Evolutionary conservation across 306 rosid genomes (phyloP).

Genomic region (Amphicarpaea edgeworthii): DNA sequence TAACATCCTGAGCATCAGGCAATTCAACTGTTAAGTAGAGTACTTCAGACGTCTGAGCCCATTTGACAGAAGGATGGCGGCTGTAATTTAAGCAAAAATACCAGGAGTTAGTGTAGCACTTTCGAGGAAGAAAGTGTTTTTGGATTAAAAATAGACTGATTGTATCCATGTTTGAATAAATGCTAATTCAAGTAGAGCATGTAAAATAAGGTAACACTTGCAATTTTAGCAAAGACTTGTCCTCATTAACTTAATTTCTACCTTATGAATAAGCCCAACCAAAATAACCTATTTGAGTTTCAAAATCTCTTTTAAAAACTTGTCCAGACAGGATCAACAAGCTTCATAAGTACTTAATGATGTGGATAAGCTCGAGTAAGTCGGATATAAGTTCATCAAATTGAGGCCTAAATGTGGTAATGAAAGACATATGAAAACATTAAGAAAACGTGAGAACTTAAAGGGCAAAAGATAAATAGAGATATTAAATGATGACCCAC

Average conservation of each 20-base stretch:
- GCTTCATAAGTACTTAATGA: not conserved
- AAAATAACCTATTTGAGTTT: not conserved
- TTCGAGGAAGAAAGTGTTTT: not conserved
- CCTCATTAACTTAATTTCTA: not conserved
- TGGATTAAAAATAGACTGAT: not conserved
- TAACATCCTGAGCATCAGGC: slow-evolving; percentile 71
- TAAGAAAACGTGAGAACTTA: not conserved
- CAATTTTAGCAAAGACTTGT: not conserved
- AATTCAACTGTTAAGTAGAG: slow-evolving; percentile 63
- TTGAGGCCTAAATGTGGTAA: not conserved
- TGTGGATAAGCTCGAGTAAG: not conserved
- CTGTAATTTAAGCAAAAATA: slow-evolving; percentile 40
- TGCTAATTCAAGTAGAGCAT: not conserved
- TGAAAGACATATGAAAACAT: not conserved
- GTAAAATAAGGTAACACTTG: not conserved
- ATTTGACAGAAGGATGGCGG: slow-evolving; percentile 68
- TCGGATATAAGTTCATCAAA: not conserved
- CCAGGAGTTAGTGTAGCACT: not conserved
- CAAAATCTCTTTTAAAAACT: not conserved
- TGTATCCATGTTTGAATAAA: not conserved
- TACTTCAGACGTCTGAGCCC: slow-evolving; percentile 70
- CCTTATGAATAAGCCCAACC: not conserved
- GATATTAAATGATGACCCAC: not conserved
- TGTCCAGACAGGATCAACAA: not conserved
- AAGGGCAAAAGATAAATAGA: not conserved